Percentiles rank a stretch among this genome's conserved stretches.
phyloP scores from a whole-genome alignment of 1,284 basidiomycete species.

The Ganoderma sinense region DNA sequence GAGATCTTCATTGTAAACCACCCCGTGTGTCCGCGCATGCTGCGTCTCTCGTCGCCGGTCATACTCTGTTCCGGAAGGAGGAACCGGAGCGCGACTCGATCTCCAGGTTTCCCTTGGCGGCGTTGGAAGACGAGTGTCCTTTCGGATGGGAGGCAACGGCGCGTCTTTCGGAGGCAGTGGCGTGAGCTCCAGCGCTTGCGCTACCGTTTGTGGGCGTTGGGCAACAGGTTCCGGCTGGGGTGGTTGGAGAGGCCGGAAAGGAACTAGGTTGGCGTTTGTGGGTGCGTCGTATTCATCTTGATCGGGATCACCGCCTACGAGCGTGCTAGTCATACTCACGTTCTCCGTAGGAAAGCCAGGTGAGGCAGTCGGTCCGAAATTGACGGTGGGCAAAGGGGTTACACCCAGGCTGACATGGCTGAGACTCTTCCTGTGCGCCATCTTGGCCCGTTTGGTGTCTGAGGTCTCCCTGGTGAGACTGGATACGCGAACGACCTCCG shows the following conservation, averaged over 20 bases:
- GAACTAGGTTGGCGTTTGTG: slow-evolving; percentile 11
- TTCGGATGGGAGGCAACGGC: slow-evolving; percentile 19
- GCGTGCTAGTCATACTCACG: slow-evolving; percentile 36
- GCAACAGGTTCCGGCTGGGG: background rate
- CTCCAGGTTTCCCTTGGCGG: slow-evolving; percentile 24
- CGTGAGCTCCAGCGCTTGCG: slow-evolving; percentile 22
- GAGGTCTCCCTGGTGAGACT: slow-evolving; percentile 16
- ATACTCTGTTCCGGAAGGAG: slow-evolving; percentile 7
- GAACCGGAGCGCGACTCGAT: slow-evolving; percentile 1
- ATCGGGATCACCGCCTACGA: slow-evolving; percentile 23
- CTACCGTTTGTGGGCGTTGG: slow-evolving; percentile 17
- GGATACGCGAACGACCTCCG: slow-evolving; percentile 22
- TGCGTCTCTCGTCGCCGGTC: slow-evolving; percentile 14
- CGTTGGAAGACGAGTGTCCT: slow-evolving; percentile 24
- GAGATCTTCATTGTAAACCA: slow-evolving; percentile 9
- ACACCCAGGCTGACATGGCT: slow-evolving; percentile 41
- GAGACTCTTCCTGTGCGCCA: slow-evolving; percentile 38
- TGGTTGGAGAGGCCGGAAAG: slow-evolving; percentile 7
- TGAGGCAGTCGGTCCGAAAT: slow-evolving; percentile 33
- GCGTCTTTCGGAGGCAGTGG: slow-evolving; percentile 25
- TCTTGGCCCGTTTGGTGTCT: slow-evolving; percentile 20
- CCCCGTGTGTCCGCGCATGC: background rate
- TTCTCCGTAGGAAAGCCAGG: slow-evolving; percentile 34
- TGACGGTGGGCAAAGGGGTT: slow-evolving; percentile 38
- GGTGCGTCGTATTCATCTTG: slow-evolving; percentile 21